Evolutionary conservation across 2,329 filamentous ascomycete species (phyloP).

Genomic region (Exophiala viscosa): DNA sequence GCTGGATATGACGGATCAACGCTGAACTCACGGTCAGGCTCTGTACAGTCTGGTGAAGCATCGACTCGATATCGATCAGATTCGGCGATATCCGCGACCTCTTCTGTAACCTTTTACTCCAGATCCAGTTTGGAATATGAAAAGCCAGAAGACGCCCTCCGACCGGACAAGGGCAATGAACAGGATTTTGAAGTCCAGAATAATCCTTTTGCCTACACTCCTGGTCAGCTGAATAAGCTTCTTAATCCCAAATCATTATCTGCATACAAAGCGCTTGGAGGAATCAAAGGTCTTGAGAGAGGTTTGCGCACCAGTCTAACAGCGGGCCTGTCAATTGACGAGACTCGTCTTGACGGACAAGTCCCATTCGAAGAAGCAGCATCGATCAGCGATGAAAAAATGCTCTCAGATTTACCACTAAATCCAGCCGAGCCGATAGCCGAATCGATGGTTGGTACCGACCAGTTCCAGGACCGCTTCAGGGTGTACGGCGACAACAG

Average conservation of each 20-base stretch:
- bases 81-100: conserved; percentile 27
- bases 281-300: conserved; percentile 71
- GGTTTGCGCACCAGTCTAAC: conserved; percentile 70
- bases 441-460: conserved; percentile 24
- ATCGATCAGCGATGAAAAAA: conserved; percentile 18
- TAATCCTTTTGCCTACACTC: conserved; percentile 81
- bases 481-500: conserved; percentile 59
- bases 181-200: conserved; percentile 70
- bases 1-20: conserved; percentile 41
- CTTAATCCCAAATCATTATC: conserved; percentile 83
- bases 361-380: conserved; percentile 71
- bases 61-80: conserved; percentile 35
- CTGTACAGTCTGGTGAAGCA: conserved; percentile 30
- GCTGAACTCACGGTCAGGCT: conserved; percentile 42
- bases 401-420: conserved; percentile 14
- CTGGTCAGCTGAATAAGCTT: conserved; percentile 80
- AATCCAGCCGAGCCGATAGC: neutral
- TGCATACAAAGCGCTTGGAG: conserved; percentile 77
- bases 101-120: conserved; percentile 18
- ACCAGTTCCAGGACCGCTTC: conserved; percentile 54
- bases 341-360: conserved; percentile 60
- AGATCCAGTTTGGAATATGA: conserved; percentile 26
- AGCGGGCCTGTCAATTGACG: conserved; percentile 73
- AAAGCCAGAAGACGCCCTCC: conserved; percentile 43
- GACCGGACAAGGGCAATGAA: conserved; percentile 72